phyloP scores from a whole-genome alignment of 306 rosid species.

The Cucurbita maxima region DNA sequence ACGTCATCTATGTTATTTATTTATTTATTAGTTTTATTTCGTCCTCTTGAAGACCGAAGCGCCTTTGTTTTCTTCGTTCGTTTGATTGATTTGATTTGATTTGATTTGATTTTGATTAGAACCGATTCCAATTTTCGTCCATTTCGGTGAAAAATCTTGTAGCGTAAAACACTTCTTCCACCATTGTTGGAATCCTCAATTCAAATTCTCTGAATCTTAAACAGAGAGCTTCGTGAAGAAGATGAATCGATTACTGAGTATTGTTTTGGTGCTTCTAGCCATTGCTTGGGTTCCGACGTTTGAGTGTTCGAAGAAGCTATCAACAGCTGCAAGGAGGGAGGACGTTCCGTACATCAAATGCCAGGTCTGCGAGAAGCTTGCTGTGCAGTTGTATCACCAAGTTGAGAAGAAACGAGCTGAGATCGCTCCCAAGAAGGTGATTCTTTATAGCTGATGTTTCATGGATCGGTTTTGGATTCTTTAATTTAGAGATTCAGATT shows the following conservation, averaged over 20 bases:
- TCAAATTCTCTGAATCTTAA: not conserved
- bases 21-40: not conserved
- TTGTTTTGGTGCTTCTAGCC: slow-evolving; percentile 24
- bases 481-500: slow-evolving; percentile 10
- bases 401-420: slow-evolving; percentile 59
- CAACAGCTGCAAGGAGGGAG: slow-evolving; percentile 53
- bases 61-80: not conserved
- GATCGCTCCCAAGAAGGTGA: slow-evolving; percentile 78
- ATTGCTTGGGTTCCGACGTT: slow-evolving; percentile 39
- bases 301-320: slow-evolving; percentile 49
- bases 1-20: not conserved
- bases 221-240: slow-evolving; percentile 15
- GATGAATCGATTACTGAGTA: slow-evolving; percentile 24
- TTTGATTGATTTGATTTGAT: not conserved
- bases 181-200: not conserved
- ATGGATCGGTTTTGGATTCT: not conserved
- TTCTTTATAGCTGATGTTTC: slow-evolving; percentile 6
- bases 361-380: slow-evolving; percentile 83
- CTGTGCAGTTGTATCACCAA: slow-evolving; percentile 50
- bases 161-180: not conserved
- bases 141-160: not conserved
- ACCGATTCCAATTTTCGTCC: not conserved
- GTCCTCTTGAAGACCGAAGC: not conserved
- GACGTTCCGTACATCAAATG: slow-evolving; percentile 74
- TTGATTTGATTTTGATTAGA: not conserved